phyloP scores from a whole-genome alignment of 306 rosid genomes.

The Albizia julibrissin region DNA sequence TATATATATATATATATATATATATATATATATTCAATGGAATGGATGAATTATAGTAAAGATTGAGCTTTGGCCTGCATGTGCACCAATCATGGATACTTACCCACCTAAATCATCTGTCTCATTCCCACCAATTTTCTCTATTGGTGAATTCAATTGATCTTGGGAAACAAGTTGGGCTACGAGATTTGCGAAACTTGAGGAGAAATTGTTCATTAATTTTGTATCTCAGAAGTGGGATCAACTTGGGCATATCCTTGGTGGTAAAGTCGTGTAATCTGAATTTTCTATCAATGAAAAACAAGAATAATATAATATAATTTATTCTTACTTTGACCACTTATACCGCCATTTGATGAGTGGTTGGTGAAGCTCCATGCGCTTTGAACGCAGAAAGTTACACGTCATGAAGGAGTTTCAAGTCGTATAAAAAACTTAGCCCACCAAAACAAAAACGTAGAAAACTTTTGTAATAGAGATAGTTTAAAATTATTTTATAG shows the following conservation, averaged over 20 bases:
- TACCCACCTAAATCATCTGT: background rate
- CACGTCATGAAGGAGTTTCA: background rate
- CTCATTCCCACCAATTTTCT: background rate
- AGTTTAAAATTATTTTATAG: no score
- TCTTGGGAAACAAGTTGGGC: background rate
- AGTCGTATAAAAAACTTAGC: background rate
- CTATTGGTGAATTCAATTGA: background rate
- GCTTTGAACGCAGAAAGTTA: background rate
- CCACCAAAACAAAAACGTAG: background rate
- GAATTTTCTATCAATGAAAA: background rate
- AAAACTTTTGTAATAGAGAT: background rate
- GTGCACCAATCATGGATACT: background rate
- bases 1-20: no score
- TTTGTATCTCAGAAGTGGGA: background rate
- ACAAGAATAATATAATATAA: background rate
- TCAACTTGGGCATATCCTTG: background rate
- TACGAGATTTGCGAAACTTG: background rate
- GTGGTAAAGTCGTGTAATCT: background rate
- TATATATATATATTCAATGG: no score
- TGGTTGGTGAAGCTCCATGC: background rate
- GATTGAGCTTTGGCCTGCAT: background rate
- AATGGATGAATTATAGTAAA: no score
- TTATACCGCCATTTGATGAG: background rate
- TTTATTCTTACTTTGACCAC: background rate
- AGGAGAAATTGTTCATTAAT: background rate